phyloP scores from a whole-genome alignment of 495 filamentous ascomycete genomes.

The Neurospora sp. region DNA sequence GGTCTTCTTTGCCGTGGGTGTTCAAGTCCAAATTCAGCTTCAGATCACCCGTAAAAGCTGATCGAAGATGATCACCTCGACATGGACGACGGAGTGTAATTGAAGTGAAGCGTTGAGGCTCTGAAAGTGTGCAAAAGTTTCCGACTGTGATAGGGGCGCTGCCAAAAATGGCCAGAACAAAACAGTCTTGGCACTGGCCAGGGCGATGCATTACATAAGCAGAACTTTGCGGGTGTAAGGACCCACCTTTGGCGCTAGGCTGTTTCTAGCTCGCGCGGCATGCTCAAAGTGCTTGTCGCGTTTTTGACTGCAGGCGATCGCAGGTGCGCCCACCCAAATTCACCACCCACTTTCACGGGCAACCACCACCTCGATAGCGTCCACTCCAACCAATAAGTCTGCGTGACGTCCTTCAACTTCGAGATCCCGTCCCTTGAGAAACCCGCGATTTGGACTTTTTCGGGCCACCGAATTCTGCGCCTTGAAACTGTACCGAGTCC shows the following conservation, averaged over 20 bases:
- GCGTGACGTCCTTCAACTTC: background rate
- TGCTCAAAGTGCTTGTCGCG: conserved; percentile 1
- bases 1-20: too few relatives aligned
- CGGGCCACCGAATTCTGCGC: background rate
- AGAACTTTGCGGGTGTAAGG: background rate
- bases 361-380: background rate
- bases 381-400: background rate
- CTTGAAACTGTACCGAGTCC: background rate
- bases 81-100: background rate
- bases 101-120: background rate
- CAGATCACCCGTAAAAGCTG: background rate
- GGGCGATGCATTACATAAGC: background rate
- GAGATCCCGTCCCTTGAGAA: background rate
- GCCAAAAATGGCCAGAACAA: background rate
- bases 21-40: background rate
- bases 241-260: background rate
- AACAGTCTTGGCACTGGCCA: background rate
- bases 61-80: background rate
- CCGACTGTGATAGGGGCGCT: background rate
- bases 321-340: background rate
- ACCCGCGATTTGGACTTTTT: background rate
- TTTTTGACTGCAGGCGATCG: conserved; percentile 3
- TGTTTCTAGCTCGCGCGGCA: background rate
- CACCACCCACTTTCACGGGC: background rate
- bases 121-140: background rate